Conservation (phyloP, 768 basidiomycete genomes). For the Punctularia strigosozonata region DNA sequence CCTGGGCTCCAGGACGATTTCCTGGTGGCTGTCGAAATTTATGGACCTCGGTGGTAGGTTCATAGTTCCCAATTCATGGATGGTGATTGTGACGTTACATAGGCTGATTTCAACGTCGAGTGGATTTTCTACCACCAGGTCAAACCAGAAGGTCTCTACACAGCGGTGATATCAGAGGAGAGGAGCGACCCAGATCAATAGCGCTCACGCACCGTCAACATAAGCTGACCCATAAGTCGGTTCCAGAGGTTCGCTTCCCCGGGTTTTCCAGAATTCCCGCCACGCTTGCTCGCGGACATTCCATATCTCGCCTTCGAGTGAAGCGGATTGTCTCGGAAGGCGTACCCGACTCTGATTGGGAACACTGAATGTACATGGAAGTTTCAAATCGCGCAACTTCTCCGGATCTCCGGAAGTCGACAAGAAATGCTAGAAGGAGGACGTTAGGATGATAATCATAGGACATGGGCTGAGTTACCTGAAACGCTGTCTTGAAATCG, state of each 20-base stretch:
- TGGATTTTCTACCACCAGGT: slow-evolving; percentile 59
- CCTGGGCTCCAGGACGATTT: slow-evolving; percentile 47
- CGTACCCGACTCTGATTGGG: slow-evolving; percentile 44
- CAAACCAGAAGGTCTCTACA: slow-evolving; percentile 69
- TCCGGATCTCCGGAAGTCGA: slow-evolving; percentile 38
- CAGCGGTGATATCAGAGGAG: not conserved
- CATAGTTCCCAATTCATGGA: slow-evolving; percentile 28
- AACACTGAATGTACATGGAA: slow-evolving; percentile 61
- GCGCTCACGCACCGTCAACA: slow-evolving; percentile 40
- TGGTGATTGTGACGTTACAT: slow-evolving; percentile 43
- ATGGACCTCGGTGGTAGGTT: slow-evolving; percentile 28
- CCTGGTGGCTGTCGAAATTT: slow-evolving; percentile 48
- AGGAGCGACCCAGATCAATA: slow-evolving; percentile 2
- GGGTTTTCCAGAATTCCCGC: slow-evolving; percentile 43
- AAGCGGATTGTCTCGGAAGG: slow-evolving; percentile 36
- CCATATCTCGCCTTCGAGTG: slow-evolving; percentile 43
- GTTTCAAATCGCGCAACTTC: slow-evolving; percentile 31
- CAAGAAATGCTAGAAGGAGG: slow-evolving; percentile 50
- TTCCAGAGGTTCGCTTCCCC: slow-evolving; percentile 43
- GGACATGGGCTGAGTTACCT: slow-evolving; percentile 32
- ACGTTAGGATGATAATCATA: slow-evolving; percentile 1
- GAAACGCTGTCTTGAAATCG: slow-evolving; percentile 81
- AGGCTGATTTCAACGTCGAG: slow-evolving; percentile 64
- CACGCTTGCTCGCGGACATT: slow-evolving; percentile 52
- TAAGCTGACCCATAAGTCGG: slow-evolving; percentile 46